Base-by-base conservation (phyloP, 2,329 filamentous ascomycete genomes). In the Chaetomium globosum region DNA sequence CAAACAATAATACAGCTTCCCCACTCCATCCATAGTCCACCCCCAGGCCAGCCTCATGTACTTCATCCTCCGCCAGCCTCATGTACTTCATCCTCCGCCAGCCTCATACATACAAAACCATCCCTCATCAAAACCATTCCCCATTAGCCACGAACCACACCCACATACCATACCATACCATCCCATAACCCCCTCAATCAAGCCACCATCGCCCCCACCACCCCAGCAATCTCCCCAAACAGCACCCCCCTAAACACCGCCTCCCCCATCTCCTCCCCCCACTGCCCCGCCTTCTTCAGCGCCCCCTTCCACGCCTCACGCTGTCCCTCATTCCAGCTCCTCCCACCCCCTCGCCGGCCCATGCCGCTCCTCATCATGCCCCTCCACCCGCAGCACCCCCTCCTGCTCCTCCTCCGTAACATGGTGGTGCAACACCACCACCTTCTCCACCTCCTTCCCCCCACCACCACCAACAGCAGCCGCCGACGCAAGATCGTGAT, bases 191-290 rank as follows among this genome's bases (percentile, higher is more conserved):
- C 31, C 10, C 2, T 4, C 26, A 10, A 26, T 60, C 54, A 58
- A 23, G 67, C 56, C 60, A 85, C 79, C 55, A 82, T 80, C 33
- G 78, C 79, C 5, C 86, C 84, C 19, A 90, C 85, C 59, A 82
- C 78, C 2, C 85, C 89, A 1, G 85, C 89, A 69, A 91, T 81
- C 77, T 92, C 85, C 23, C 87, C 85, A 77, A 96, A 96, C 68
- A 96, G 79, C 36, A 96, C 85, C 2, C 91, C 90, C 77, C 88
- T 87, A 70, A 96, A 84, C 33, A 95, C 85, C 10, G 81, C 83
- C 79, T 94, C 91, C 2, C 91, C 90, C 81, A 94, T 90, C 46
- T 86, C 82, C 74, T 89, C 87, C n/a, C 85, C 85, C 92, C 91
- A 96, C 69, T 92, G 86, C 0, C 92, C 92, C 0, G 90, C 88